Conservation (phyloP, 2,329 filamentous ascomycete species). For the Kalmusia sp. region DNA sequence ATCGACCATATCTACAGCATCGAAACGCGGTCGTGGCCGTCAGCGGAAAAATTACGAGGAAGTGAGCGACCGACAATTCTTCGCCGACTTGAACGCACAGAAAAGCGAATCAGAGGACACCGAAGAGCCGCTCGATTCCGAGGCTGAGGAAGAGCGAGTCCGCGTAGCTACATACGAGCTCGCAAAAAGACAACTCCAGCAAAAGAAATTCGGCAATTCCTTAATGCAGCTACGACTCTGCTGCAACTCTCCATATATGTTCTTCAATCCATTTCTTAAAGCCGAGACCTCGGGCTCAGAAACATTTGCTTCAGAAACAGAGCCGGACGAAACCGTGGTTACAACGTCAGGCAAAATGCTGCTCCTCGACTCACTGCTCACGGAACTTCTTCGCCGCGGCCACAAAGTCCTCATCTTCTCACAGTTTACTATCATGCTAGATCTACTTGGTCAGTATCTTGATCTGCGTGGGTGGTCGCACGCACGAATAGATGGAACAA, state of each 20-base stretch:
- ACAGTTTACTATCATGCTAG: slow-evolving; percentile 93
- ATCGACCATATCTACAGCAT: slow-evolving; percentile 57
- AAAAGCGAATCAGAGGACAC: slow-evolving; percentile 51
- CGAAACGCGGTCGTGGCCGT: slow-evolving; percentile 60
- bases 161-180: slow-evolving; percentile 73
- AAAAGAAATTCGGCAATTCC: slow-evolving; percentile 92
- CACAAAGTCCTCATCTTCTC: slow-evolving; percentile 97
- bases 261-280: slow-evolving; percentile 82
- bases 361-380: slow-evolving; percentile 84
- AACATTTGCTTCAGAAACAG: slow-evolving; percentile 53
- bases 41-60: slow-evolving; percentile 69
- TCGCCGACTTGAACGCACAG: slow-evolving; percentile 73
- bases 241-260: slow-evolving; percentile 95
- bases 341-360: slow-evolving; percentile 95
- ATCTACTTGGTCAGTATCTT: slow-evolving; percentile 89
- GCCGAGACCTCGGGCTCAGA: slow-evolving; percentile 59
- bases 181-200: slow-evolving; percentile 85
- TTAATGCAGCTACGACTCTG: slow-evolving; percentile 90
- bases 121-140: slow-evolving; percentile 51
- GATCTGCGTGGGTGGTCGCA: slow-evolving; percentile 78
- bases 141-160: slow-evolving; percentile 68
- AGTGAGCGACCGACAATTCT: slow-evolving; percentile 84
- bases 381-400: slow-evolving; percentile 72
- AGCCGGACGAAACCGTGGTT: slow-evolving; percentile 79
- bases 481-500: slow-evolving; percentile 89